phyloP scores from a whole-genome alignment of 805 yeast genomes.

The Saturnispora sekii region DNA sequence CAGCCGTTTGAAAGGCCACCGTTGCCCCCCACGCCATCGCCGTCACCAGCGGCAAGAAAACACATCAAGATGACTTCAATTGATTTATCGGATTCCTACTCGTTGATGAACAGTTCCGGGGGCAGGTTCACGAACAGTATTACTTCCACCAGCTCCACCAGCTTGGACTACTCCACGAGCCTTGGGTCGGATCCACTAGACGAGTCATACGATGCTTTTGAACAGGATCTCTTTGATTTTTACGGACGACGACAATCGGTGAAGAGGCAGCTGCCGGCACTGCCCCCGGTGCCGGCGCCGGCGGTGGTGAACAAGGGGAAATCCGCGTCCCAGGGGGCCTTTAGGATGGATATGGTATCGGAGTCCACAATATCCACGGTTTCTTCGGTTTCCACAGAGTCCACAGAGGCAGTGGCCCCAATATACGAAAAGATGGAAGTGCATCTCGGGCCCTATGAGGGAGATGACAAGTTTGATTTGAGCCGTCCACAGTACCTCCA shows the following conservation, averaged over 20 bases:
- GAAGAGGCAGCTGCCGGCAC: slow-evolving; percentile 1
- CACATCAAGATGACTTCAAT: slow-evolving; percentile 2
- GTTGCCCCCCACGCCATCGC: slow-evolving; percentile 1
- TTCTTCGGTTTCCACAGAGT: not conserved
- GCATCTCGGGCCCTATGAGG: not conserved
- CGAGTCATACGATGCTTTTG: not conserved
- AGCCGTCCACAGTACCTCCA: slow-evolving; percentile 2
- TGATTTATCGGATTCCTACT: slow-evolving; percentile 4
- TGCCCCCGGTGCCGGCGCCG: slow-evolving; percentile 1
- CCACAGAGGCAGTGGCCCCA: not conserved
- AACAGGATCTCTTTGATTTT: not conserved
- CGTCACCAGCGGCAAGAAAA: not conserved
- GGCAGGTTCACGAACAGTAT: not conserved
- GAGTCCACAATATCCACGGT: too few species aligned
- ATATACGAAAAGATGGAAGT: not conserved
- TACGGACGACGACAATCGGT: slow-evolving; percentile 1
- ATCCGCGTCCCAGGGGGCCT: too few species aligned
- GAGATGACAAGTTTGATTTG: not conserved
- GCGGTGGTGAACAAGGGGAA: too few species aligned
- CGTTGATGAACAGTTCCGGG: not conserved
- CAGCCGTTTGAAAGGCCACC: slow-evolving; percentile 4
- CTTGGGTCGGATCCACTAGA: not conserved
- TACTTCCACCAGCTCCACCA: not conserved
- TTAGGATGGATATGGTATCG: too few species aligned
- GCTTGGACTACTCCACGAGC: too few species aligned